Conservation (phyloP, 1,284 basidiomycete genomes). For the Trichosporon sp. region DNA sequence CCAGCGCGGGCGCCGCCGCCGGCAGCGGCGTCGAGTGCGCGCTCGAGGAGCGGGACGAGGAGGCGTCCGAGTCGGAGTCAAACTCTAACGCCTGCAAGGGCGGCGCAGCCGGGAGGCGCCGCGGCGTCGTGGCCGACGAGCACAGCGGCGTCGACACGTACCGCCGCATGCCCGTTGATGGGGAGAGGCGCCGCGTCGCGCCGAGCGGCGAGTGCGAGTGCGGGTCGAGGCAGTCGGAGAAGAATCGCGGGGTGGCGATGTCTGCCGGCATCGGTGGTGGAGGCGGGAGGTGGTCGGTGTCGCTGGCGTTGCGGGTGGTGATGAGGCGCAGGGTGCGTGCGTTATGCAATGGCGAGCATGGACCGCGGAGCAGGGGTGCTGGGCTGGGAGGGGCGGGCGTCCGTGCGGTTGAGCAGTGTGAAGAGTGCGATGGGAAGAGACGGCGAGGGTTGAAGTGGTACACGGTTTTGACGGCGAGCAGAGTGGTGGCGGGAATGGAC, state of each 20-base stretch:
- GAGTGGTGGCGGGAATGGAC: too few relatives aligned
- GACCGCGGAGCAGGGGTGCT: too few relatives aligned
- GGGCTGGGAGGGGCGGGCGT: too few relatives aligned
- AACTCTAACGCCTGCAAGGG: not conserved
- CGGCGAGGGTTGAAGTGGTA: too few relatives aligned
- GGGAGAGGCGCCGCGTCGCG: not conserved
- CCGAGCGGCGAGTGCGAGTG: not conserved
- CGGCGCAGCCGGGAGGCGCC: not conserved
- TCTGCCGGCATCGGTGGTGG: not conserved
- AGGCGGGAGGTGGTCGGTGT: not conserved
- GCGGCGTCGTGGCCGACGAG: not conserved
- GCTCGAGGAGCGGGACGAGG: not conserved
- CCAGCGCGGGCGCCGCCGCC: not conserved
- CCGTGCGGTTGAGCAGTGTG: not conserved
- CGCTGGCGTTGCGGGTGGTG: not conserved
- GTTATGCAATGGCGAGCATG: not conserved
- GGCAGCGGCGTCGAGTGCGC: not conserved
- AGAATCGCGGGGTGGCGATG: not conserved
- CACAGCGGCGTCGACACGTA: not conserved
- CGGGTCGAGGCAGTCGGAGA: not conserved
- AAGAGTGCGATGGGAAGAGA: not conserved
- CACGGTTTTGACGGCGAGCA: too few relatives aligned
- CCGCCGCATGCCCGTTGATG: not conserved
- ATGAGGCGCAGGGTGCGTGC: not conserved
- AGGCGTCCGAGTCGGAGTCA: not conserved